Base-by-base conservation (phyloP, 148 eudicot genomes). In the Camellia lanceoleosa region DNA sequence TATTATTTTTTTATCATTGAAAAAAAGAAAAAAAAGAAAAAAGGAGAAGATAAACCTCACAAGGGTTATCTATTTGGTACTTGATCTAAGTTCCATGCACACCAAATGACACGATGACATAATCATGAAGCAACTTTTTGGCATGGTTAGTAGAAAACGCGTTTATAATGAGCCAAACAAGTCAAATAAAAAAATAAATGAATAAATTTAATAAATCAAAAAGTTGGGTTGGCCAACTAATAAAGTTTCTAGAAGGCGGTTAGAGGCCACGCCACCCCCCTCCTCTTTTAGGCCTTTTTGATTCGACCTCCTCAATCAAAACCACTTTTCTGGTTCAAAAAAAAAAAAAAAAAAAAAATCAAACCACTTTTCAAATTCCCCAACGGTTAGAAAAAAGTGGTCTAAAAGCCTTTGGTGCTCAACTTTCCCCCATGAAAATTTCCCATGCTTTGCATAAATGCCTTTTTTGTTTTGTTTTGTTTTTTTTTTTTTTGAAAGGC, bases 221-320 rank as follows among this genome's bases (percentile, higher is more conserved):
- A 47, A 18, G 74, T 47, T 16, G 55, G 38, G 74, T 70, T 47
- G 55, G 74, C 74, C 14, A 70, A 18, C 19, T 38, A 56, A 55
- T 55, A 13, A 38, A 20, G 43, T 23, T 73, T 73, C 76, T 73
- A 41, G 76, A 56, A 73, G 63, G 76, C 15, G 42, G 19, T 72
- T 30, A 30, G 42, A 72, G 60, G 13, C 75, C 61, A 52, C 38
- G n/a, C 42, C 1, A 65, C 47, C 4, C 2, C 46, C n/a, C 38
- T 5, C 41, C n/a, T 3, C 23, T n/a, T 72, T 30, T 51, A 2
- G 62, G 20, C 5, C 15, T 46, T 7, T 38, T 14, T 74, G 44
- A 58, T 73, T 23, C 55, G 47, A 23, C 61, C 43, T 61, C n/a
- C 30, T 43, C 38, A 30, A 30, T 30, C 38, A 30, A 30, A 23